Evolutionary conservation across 306 rosid species (phyloP), one percentile per base, ranked within the genome.

Genomic region (Vicia faba): DNA sequence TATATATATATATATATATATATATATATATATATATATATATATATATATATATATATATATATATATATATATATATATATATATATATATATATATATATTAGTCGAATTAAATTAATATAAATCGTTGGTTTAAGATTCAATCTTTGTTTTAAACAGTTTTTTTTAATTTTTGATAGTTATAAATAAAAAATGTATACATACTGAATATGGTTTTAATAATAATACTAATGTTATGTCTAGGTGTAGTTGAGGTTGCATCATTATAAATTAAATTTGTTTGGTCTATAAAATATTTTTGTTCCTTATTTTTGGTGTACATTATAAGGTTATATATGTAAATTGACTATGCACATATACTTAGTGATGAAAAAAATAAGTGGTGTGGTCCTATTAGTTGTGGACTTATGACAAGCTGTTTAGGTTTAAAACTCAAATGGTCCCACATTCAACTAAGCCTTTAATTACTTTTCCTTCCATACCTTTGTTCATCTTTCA

Each of bases 391-490:
- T 75, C 84, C 87, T 72, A 31, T 63, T 70, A 66, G 73, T 71
- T 67, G 72, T 79, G 75, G 25, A 67, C 57, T 74, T 74, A 64
- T 79, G 81, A 79, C 84, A 73, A 81, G 76, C 71, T 80, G 81
- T 77, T 83, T 82, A 77, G 85, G 72, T 75, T 82, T 61, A 51
- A 65, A 82, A 73, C 80, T 68, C 74, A 26, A 19, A 20, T 57
- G 83, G 70, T 70, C 84, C 89, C 78, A 70, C 88, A 76, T 68
- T 80, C 96, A 86, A 86, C 85, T 75, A 70, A 61, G 79, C 56
- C 79, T 74, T 77, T 77, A 62, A 61, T 36, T 56, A 68, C 70
- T 75, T 58, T 70, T 69, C 67, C 71, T 51, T 65, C 81, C 80
- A 66, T 51, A 18, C 73, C 75, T 73, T 57, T 74, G 28, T 43